Evolutionary conservation across 768 basidiomycete genomes (phyloP).

Genomic region (Pulveroboletus sp.): DNA sequence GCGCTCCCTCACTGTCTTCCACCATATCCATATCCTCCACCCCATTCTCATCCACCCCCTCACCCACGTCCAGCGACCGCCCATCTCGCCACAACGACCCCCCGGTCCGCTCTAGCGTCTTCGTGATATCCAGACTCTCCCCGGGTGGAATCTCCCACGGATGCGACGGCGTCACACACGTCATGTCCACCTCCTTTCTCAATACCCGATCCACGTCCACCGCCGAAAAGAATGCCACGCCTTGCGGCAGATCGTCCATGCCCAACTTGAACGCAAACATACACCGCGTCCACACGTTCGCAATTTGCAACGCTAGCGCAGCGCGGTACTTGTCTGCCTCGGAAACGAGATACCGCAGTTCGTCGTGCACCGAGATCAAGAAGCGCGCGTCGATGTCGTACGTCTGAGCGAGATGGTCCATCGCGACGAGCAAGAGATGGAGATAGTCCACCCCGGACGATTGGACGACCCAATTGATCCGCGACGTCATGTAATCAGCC

Average conservation of each 20-base stretch:
- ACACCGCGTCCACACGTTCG: conserved; percentile 92
- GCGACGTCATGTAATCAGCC: conserved; percentile 87
- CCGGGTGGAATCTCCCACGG: conserved; percentile 78
- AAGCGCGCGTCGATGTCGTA: conserved; percentile 89
- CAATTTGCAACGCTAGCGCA: conserved; percentile 88
- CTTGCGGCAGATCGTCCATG: conserved; percentile 93
- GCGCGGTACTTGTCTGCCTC: conserved; percentile 90
- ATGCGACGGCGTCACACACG: conserved; percentile 92
- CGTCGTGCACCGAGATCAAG: conserved; percentile 95
- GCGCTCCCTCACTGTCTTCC: conserved; percentile 18
- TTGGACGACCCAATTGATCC: conserved; percentile 99
- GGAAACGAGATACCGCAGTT: conserved; percentile 87
- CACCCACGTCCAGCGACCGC: conserved; percentile 42
- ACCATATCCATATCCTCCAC: neutral
- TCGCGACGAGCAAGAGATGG: conserved; percentile 91
- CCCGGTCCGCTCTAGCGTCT: conserved; percentile 63
- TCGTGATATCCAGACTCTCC: conserved; percentile 73
- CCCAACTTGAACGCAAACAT: conserved; percentile 90
- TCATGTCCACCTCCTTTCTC: conserved; percentile 94
- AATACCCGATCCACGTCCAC: conserved; percentile 90
- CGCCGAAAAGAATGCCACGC: conserved; percentile 95
- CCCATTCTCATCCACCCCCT: conserved; percentile 2
- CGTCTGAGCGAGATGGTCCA: conserved; percentile 78
- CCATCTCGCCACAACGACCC: conserved; percentile 65
- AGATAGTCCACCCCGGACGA: conserved; percentile 98